Evolutionary conservation across 495 filamentous ascomycete genomes (phyloP).

Genomic region (Tuber umbilicatum): DNA sequence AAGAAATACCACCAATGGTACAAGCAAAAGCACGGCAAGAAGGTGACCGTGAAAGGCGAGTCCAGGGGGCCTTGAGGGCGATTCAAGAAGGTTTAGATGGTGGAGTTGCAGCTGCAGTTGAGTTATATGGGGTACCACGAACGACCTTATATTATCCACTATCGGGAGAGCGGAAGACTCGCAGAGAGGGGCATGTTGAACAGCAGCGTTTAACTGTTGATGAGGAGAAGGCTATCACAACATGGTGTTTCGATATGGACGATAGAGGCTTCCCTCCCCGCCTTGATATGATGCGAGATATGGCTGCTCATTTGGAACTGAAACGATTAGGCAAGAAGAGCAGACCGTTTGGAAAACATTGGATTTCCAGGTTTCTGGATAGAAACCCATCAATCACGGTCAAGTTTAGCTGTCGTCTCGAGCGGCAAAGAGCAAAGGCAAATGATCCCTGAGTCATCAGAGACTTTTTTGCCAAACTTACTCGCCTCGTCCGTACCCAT

Average conservation of each 20-base stretch:
- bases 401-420: constrained; percentile 1
- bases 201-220: constrained; percentile 3
- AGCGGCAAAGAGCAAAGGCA: constrained; percentile 7
- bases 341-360: constrained; percentile 1
- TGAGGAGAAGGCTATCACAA: background rate
- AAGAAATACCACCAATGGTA: too few species aligned
- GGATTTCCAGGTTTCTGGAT: constrained; percentile 7
- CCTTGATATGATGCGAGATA: constrained; percentile 7
- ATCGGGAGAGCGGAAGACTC: background rate
- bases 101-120: too few species aligned
- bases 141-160: too few species aligned
- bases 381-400: background rate
- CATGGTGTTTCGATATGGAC: constrained; percentile 10
- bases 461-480: constrained; percentile 14
- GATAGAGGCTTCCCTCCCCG: constrained; percentile 11
- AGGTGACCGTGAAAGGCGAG: too few species aligned
- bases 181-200: background rate
- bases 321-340: constrained; percentile 2
- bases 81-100: too few species aligned
- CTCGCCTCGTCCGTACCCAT: background rate
- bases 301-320: constrained; percentile 9
- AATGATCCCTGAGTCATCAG: background rate
- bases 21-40: too few species aligned
- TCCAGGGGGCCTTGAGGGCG: too few species aligned
- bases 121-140: too few species aligned